Evolutionary conservation across 2,329 filamentous ascomycete genomes (phyloP).

Genomic region (Dothideomycetes sp.): DNA sequence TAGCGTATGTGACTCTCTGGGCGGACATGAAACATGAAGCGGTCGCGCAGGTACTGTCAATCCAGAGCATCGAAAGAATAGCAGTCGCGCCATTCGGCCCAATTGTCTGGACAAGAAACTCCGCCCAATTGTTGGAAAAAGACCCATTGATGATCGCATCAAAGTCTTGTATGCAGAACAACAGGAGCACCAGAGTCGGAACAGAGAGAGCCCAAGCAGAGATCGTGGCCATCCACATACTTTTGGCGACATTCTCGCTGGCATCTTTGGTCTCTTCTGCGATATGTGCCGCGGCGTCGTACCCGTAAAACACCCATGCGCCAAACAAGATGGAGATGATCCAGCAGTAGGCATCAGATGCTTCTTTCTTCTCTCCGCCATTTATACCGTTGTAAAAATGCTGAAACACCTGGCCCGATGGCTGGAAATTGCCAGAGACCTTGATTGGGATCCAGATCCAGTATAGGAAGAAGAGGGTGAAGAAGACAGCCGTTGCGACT

Average conservation of each 20-base stretch:
- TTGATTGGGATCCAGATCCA: constrained; percentile 30
- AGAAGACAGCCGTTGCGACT: constrained; percentile 27
- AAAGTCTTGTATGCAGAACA: constrained; percentile 32
- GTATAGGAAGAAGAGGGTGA: constrained; percentile 23
- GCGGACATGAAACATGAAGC: constrained; percentile 28
- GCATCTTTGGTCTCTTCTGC: constrained; percentile 29
- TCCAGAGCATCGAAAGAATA: constrained; percentile 25
- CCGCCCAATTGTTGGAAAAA: constrained; percentile 30
- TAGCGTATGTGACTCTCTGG: constrained; percentile 30
- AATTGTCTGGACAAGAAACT: constrained; percentile 27
- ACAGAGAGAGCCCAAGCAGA: constrained; percentile 27
- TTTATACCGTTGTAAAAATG: constrained; percentile 31
- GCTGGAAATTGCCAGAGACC: constrained; percentile 24
- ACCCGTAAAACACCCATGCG: constrained; percentile 20
- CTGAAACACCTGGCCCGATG: constrained; percentile 21
- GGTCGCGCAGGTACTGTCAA: constrained; percentile 27
- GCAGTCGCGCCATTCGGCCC: constrained; percentile 24
- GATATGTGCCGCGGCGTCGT: constrained; percentile 26
- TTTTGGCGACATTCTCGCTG: constrained; percentile 24
- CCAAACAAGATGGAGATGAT: constrained; percentile 18
- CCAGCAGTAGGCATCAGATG: constrained; percentile 27
- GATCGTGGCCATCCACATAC: constrained; percentile 28
- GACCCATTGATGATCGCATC: constrained; percentile 24
- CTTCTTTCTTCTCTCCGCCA: constrained; percentile 20
- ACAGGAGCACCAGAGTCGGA: constrained; percentile 27